These are phyloP conservation scores for Lachancea dasiensis DNA, from an alignment of 805 yeast species.

Conservation along the genomic window DNA sequence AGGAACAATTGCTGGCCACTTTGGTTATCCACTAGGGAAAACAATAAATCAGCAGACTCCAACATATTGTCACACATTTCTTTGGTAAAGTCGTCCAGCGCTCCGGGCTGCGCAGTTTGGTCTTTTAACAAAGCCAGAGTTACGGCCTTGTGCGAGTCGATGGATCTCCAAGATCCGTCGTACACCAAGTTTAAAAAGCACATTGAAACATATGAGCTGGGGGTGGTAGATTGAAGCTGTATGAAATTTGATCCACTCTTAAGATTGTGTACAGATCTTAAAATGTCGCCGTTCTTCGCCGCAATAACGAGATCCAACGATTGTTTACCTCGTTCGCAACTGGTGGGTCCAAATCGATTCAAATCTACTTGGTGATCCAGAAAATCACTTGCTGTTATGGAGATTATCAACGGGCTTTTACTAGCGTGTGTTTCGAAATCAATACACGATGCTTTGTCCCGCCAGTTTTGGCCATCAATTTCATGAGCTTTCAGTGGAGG, in stretches of 20 bases:
- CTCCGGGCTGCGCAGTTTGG: background rate
- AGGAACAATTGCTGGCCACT: conserved; percentile 10
- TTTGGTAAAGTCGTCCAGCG: conserved; percentile 1
- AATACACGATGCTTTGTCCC: conserved; percentile 3
- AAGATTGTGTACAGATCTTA: conserved; percentile 17
- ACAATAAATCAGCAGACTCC: conserved; percentile 7
- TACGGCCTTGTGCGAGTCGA: conserved; percentile 21
- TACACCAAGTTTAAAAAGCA: conserved; percentile 29
- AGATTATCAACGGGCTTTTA: conserved; percentile 10
- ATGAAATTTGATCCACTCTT: conserved; percentile 15
- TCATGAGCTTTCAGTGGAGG: conserved; percentile 6
- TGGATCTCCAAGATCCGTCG: conserved; percentile 34
- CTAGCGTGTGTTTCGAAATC: background rate
- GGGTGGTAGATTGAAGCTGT: conserved; percentile 10
- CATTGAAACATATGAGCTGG: conserved; percentile 14
- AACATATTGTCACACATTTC: conserved; percentile 3
- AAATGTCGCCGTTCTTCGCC: conserved; percentile 15
- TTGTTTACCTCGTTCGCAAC: conserved; percentile 23
- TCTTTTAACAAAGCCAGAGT: conserved; percentile 13
- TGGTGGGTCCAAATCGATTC: conserved; percentile 24
- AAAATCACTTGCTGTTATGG: conserved; percentile 15
- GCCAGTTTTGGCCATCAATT: background rate
- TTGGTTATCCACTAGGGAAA: conserved; percentile 7
- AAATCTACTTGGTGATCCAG: conserved; percentile 14
- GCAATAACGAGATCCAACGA: conserved; percentile 15